Evolutionary conservation across 371 early-diverging fungal species (phyloP), one percentile per base, ranked within the genome.

Genomic region (Mucor piriformis): DNA sequence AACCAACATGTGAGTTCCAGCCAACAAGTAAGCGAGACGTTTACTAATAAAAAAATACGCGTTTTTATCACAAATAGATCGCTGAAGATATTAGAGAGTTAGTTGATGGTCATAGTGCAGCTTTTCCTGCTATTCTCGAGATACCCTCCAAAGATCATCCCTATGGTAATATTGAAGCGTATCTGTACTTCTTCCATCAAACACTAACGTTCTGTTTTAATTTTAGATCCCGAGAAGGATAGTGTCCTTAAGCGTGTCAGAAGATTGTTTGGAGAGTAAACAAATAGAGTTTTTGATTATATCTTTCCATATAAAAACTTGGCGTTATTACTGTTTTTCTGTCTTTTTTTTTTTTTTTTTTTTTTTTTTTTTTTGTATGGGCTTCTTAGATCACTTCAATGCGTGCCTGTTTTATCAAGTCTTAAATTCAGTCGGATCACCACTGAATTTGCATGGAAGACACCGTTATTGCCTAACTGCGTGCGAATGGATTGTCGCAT

Each of bases 71-170:
- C 15, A 32, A 23, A 18, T 76, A 94, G 95, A 83, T 98, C 56
- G 99, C 98, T 34, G 94, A 98, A 59, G 87, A 89, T 61, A 96
- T 98, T 59, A 86, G 99, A 37, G 84, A 87, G 16, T 69, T 93
- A 63, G 79, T 98, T 52, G 99, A 98, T 66, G 92, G 88, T 50
- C 89, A 98, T 73, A 82, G 85, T 52, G 87, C 88, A 54, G 95
- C 97, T 10, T 98, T 96, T 76, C 99, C 99, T 10, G 93, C 97
- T 10, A 84, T 99, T 13, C 86, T 99, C 55, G 99, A 99, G 74
- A 96, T 99, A 64, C 99, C 99, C 58, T 96, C 96, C 52, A 99
- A 99, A 82, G 98, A 99, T 72, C 95, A 96, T 71, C 99, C 98
- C 33, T 99, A 98, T 73, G 87, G 85, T 82, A 79, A 64, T 20